Conservation (phyloP, 208 protist genomes). For the Tritrichomonas foetus region DNA sequence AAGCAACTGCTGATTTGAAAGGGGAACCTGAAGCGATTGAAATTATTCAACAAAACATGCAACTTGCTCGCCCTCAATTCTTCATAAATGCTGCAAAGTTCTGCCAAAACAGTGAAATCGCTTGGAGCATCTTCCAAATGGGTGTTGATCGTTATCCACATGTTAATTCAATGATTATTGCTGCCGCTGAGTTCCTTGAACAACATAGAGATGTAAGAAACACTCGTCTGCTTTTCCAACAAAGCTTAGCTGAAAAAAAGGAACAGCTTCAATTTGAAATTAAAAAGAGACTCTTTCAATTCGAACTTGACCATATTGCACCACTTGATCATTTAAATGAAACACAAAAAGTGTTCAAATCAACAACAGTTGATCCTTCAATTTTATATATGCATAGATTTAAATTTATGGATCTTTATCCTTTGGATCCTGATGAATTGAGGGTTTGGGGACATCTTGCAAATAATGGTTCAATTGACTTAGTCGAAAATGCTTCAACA, state of each 20-base stretch:
- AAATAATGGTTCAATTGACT: no score
- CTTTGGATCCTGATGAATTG: not conserved
- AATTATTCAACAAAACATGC: not conserved
- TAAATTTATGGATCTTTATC: not conserved
- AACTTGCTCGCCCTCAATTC: not conserved
- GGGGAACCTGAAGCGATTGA: not conserved
- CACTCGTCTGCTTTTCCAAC: not conserved
- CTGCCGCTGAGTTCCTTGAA: slow-evolving; percentile 10
- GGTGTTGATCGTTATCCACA: not conserved
- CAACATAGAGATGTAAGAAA: slow-evolving; percentile 7
- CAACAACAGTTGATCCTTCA: not conserved
- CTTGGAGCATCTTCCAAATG: not conserved
- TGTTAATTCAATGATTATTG: not conserved
- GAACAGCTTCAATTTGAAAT: not conserved
- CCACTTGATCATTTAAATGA: slow-evolving; percentile 33
- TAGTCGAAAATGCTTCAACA: no score
- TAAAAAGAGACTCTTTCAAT: not conserved
- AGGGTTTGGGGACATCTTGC: not conserved
- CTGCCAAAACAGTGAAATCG: not conserved
- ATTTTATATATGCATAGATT: slow-evolving; percentile 34
- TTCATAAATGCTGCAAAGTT: not conserved
- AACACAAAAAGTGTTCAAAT: not conserved
- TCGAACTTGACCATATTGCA: not conserved
- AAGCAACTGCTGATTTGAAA: not conserved
- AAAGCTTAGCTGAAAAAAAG: not conserved